Conservation (phyloP, 768 basidiomycete species). For the Chalciporus chontae region DNA sequence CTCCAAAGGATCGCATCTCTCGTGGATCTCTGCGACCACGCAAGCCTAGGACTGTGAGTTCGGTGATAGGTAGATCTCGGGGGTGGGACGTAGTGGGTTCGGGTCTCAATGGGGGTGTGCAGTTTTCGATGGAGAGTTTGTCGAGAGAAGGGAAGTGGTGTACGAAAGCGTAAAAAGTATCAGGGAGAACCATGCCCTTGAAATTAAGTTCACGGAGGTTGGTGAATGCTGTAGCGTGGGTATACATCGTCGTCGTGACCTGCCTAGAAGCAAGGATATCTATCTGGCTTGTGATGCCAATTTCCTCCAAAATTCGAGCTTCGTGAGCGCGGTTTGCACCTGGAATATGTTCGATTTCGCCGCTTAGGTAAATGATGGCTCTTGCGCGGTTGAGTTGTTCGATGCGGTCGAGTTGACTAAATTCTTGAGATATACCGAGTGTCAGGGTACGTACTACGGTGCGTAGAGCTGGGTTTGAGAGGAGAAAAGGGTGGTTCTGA, state of each 20-base stretch:
- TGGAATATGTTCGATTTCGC: slow-evolving; percentile 13
- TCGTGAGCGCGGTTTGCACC: slow-evolving; percentile 22
- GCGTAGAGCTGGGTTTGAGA: slow-evolving; percentile 3
- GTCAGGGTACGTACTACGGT: slow-evolving; percentile 21
- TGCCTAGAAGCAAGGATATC: slow-evolving; percentile 20
- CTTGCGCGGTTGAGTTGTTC: slow-evolving; percentile 28
- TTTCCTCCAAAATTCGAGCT: slow-evolving; percentile 24
- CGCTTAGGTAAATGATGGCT: slow-evolving; percentile 18
- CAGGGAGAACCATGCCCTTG: slow-evolving; percentile 35
- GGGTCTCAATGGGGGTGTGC: slow-evolving; percentile 24
- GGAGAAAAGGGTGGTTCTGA: slow-evolving; percentile 19
- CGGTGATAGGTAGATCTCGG: slow-evolving; percentile 39
- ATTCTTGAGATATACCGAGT: slow-evolving; percentile 24
- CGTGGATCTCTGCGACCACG: slow-evolving; percentile 27
- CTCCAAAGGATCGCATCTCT: slow-evolving; percentile 32
- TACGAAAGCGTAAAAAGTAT: slow-evolving; percentile 33
- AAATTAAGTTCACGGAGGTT: slow-evolving; percentile 38
- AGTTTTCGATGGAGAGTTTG: slow-evolving; percentile 40
- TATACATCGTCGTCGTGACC: slow-evolving; percentile 19
- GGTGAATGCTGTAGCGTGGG: slow-evolving; percentile 22
- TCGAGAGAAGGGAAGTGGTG: slow-evolving; percentile 37
- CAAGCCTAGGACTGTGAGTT: slow-evolving; percentile 38
- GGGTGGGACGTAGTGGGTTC: slow-evolving; percentile 25
- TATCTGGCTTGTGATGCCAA: slow-evolving; percentile 14
- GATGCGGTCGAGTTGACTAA: slow-evolving; percentile 18